phyloP scores from a whole-genome alignment of 2,329 filamentous ascomycete species.

The Pseudogymnoascus pannorum region DNA sequence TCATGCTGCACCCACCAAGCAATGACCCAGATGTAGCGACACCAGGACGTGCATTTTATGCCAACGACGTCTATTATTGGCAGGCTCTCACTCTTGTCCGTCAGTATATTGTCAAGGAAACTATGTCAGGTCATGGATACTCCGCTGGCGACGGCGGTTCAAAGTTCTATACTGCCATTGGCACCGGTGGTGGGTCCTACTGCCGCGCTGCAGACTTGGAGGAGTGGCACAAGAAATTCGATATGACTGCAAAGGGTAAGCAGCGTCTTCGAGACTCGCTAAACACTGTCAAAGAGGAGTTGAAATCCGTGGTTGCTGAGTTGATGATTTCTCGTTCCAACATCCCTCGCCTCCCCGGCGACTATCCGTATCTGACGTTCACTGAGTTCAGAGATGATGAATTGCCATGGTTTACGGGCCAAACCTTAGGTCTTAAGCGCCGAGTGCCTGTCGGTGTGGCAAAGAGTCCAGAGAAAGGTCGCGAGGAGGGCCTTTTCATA shows the following conservation, averaged over 20 bases:
- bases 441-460: not conserved
- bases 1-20: constrained; percentile 18
- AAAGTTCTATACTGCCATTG: constrained; percentile 21
- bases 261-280: constrained; percentile 11
- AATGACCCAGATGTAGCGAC: constrained; percentile 4
- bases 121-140: constrained; percentile 17
- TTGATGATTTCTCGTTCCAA: constrained; percentile 13
- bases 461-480: not conserved
- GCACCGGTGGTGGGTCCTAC: constrained; percentile 16
- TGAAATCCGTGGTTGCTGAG: constrained; percentile 16
- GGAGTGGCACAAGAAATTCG: constrained; percentile 16
- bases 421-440: not conserved
- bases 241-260: constrained; percentile 19
- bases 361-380: constrained; percentile 49
- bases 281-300: constrained; percentile 16
- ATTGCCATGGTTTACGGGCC: constrained; percentile 44
- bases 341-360: not conserved
- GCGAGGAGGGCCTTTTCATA: not conserved
- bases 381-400: constrained; percentile 51
- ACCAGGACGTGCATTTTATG: constrained; percentile 23
- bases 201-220: constrained; percentile 11
- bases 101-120: constrained; percentile 19
- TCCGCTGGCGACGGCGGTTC: constrained; percentile 22
- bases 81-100: constrained; percentile 20
- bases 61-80: constrained; percentile 26